Conservation (phyloP, 1,139 yeast species). For the Magnusiomyces paraingens region DNA sequence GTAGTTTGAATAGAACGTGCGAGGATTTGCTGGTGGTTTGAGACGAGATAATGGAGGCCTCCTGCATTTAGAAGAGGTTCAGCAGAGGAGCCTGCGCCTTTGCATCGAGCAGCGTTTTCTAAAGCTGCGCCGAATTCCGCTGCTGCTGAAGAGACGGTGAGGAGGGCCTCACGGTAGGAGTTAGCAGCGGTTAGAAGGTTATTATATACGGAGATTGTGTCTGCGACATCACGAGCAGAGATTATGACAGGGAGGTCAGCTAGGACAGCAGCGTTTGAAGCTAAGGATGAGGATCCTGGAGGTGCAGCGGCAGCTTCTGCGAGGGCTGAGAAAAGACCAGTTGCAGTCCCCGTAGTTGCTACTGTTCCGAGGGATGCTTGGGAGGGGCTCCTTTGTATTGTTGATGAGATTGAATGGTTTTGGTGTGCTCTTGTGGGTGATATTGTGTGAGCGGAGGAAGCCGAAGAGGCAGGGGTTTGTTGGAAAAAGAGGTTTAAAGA, state of each 20-base stretch:
- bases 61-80: slow-evolving; percentile 69
- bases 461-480: too few species aligned
- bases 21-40: slow-evolving; percentile 71
- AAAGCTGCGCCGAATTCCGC: slow-evolving; percentile 68
- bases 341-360: slow-evolving; percentile 1
- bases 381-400: background rate
- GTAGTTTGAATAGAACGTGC: slow-evolving; percentile 48
- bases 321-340: too few species aligned
- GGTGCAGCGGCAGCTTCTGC: slow-evolving; percentile 14
- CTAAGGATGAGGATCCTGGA: slow-evolving; percentile 18
- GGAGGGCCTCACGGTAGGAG: slow-evolving; percentile 45
- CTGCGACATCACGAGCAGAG: slow-evolving; percentile 51
- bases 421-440: too few species aligned
- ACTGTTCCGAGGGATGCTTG: slow-evolving; percentile 2
- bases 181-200: slow-evolving; percentile 48
- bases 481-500: too few species aligned
- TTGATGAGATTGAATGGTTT: too few species aligned
- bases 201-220: slow-evolving; percentile 43
- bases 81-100: slow-evolving; percentile 56
- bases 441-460: too few species aligned
- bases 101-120: slow-evolving; percentile 62
- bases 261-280: slow-evolving; percentile 19
- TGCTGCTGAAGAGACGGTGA: slow-evolving; percentile 53
- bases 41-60: slow-evolving; percentile 68
- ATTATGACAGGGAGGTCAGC: slow-evolving; percentile 54